Evolutionary conservation across 495 filamentous ascomycete species (phyloP).

Genomic region (Trichoderma reesei): DNA sequence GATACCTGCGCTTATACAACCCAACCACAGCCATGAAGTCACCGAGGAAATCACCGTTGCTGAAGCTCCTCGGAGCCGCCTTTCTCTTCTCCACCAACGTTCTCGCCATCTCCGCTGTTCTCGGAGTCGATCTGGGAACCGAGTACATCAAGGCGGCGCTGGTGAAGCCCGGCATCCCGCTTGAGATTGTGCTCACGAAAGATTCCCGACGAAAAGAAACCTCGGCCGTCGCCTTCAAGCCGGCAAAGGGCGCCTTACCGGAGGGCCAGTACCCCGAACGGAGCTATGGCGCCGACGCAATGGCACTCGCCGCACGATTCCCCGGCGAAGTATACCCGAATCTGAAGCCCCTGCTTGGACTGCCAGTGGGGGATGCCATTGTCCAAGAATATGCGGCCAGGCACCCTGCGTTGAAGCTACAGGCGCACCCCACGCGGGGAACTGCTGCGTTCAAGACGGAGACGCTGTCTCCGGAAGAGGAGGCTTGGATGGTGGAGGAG

Average conservation of each 20-base stretch:
- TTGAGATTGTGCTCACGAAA: conserved; percentile 97
- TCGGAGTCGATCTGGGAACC: conserved; percentile 91
- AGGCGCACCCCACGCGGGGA: conserved; percentile 47
- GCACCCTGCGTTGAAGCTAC: conserved; percentile 59
- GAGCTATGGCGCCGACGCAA: conserved; percentile 82
- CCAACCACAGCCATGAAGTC: not conserved
- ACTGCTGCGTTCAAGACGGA: conserved; percentile 71
- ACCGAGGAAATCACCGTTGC: conserved; percentile 25
- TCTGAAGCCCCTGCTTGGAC: conserved; percentile 75
- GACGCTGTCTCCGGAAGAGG: conserved; percentile 54
- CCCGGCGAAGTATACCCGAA: conserved; percentile 91
- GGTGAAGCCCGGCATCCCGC: conserved; percentile 94
- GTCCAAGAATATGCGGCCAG: conserved; percentile 57
- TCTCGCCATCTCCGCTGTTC: conserved; percentile 55
- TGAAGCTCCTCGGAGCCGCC: conserved; percentile 35
- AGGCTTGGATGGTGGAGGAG: conserved; percentile 81
- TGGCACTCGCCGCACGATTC: conserved; percentile 77
- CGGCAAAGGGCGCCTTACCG: conserved; percentile 47
- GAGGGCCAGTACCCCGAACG: conserved; percentile 70
- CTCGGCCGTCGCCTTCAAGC: conserved; percentile 90
- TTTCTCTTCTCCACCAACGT: conserved; percentile 41
- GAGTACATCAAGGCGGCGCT: conserved; percentile 95
- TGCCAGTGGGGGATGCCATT: conserved; percentile 50
- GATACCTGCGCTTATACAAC: not conserved
- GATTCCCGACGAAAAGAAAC: conserved; percentile 94